A percentile compares a stretch with the other conserved stretches of the same genome.
Evolutionary conservation across 2,329 filamentous ascomycete species (phyloP).

Genomic region (Stemphylium beticola): DNA sequence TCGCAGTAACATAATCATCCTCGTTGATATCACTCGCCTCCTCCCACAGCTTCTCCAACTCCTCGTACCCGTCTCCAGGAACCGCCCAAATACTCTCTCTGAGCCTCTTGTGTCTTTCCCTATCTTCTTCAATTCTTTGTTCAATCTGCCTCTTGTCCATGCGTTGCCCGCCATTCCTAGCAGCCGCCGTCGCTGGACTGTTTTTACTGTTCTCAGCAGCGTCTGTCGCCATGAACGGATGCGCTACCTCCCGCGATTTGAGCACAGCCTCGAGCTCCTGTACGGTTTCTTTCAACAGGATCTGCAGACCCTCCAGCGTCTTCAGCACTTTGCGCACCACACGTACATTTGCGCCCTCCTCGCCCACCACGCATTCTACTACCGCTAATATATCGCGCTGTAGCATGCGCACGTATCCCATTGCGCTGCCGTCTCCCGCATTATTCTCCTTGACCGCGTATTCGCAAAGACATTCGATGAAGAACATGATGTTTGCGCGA

Average conservation of each 20-base stretch:
- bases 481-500: conserved; percentile 98
- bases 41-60: conserved; percentile 84
- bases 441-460: conserved; percentile 78
- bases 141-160: conserved; percentile 90
- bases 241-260: conserved; percentile 71
- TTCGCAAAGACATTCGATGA: conserved; percentile 94
- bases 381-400: conserved; percentile 90
- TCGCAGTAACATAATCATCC: conserved; percentile 79
- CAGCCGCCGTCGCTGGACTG: conserved; percentile 18
- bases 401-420: conserved; percentile 90
- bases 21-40: conserved; percentile 86
- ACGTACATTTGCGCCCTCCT: conserved; percentile 88
- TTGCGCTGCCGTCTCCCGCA: conserved; percentile 67
- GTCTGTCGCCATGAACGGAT: conserved; percentile 28
- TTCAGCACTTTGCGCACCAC: conserved; percentile 83
- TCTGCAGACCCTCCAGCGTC: conserved; percentile 71
- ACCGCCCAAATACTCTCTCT: conserved; percentile 95
- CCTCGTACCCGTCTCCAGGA: conserved; percentile 63
- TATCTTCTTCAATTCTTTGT: conserved; percentile 94
- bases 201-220: conserved; percentile 1
- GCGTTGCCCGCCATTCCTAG: conserved; percentile 51
- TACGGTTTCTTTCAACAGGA: conserved; percentile 77
- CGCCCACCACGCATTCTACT: conserved; percentile 91
- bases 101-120: conserved; percentile 90
- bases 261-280: conserved; percentile 82